Base-by-base conservation (phyloP, 1,284 basidiomycete genomes). In the Grifola frondosa region DNA sequence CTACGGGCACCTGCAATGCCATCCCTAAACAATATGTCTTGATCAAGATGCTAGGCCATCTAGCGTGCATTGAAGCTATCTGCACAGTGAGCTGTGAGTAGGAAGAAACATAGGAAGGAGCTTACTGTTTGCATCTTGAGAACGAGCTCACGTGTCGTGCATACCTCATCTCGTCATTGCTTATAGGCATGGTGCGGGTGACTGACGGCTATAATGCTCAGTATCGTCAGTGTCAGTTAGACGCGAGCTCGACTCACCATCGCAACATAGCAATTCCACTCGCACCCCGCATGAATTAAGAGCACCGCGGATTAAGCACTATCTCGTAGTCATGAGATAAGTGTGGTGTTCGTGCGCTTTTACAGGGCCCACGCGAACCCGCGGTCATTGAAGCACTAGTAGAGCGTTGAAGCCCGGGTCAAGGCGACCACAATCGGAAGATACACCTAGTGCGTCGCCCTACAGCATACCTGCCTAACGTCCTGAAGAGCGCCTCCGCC, bases 241-340 rank as follows among this genome's bases (percentile, higher is more conserved):
- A n/a, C n/a, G n/a, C n/a, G n/a, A n/a, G n/a, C n/a, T n/a, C 4
- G 3, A 60, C 78, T 57, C 53, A 73, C 79, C 88, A 59, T 92
- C 89, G 84, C 77, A 0, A 84, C 86, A 55, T 92, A 89, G 61
- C 80, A 87, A 32, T 81, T 73, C 83, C 82, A 93, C 66, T 97
- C 93, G 57, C 91, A 92, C 0, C 92, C 91, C 1, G 92, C 92
- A 58, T 97, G 93, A 48, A 96, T 92, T 29, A 96, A 77, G 5
- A 97, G 72, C 4, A 94, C 85, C 61, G 90, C 0, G 91, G 87
- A 9, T 69, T 60, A 25, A 88, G 56, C 9, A 73, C 64, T 35
- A 70, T 73, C 12, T 60, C 53, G 13, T 62, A 48, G 13, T 62
- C 64, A 29, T 74, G 68, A 1, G 67, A 62, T 39, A 86, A 65